Base-by-base conservation (phyloP, 306 rosid species). In the Senna tora region DNA sequence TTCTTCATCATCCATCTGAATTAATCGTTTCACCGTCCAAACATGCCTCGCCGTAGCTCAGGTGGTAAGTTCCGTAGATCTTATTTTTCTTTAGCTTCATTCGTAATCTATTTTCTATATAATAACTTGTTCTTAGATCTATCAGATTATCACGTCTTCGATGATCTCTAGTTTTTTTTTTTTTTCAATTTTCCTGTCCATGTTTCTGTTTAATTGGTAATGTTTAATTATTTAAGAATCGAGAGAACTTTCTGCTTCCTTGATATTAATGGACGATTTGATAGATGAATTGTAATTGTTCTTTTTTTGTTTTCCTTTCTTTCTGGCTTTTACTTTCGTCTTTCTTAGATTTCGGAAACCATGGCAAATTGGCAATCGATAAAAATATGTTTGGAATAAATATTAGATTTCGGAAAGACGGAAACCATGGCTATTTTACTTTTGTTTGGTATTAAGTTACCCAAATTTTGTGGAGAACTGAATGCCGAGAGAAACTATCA, bases 21-120 rank as follows among this genome's bases (percentile, higher is more conserved):
- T 11, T 13, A 43, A 4, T 67, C 54, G 12, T 14, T 32, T 12
- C 71, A 42, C 76, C 83, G 72, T 51, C 25, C 4, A 71, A 51
- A 16, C n/a, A 86, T 86, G 90, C 57, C 90, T 83, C 90, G 90
- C 76, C 69, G 87, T 15, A 66, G 88, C 78, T 51, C 83, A 19
- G 85, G 85, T 65, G 83, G 85, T 85, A 25, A 19, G 47, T 14
- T 60, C 20, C 1, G n/a, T 15, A 3, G 28, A 21, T 21, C 33
- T 21, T 5, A 25, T 21, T n/a, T 8, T 17, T 22, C 21, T 5
- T 46, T 15, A n/a, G 52, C 52, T 14, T 46, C 4, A 0, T 1
- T 0, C 17, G 47, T 45, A 7, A 42, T 17, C 22, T 30, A 30
- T 49, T 22, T 53, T 25, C 2, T 9, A 20, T 15, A 21, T 7